Evolutionary conservation across 148 eudicot genomes (phyloP), one percentile per base, ranked within the genome.

Genomic region (Selenicereus undatus): DNA sequence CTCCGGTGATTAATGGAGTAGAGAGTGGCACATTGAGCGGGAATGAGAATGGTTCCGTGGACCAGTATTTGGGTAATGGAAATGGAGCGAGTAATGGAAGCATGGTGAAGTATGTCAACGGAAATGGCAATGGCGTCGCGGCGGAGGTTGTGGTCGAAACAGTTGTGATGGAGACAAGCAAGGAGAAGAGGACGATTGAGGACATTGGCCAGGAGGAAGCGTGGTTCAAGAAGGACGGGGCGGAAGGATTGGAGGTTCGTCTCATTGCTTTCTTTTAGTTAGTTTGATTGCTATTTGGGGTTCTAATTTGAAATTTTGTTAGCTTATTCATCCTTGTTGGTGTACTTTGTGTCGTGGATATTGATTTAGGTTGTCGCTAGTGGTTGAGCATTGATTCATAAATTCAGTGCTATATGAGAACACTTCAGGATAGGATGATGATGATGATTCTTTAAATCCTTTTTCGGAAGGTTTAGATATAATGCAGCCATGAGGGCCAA

Each of bases 181-280:
- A 50, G 85, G 76, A 60, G 82, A 93, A 91, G 89, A 89, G 86
- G 88, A 91, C 83, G 60, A 84, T 97, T 48, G 99, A 97, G 84
- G 95, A 97, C 54, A 97, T 97, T 88, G 99, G 99, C 12, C 98
- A 97, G 56, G 99, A 97, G 86, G 99, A 94, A 21, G 98, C 99
- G 16, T 97, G 99, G 99, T 97, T 97, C 82, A 97, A 92, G 89
- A 70, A 70, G 68, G 84, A 72, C 11, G 88, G 83, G 60, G 65
- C 78, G 48, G 91, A 81, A 54, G 84, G 86, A 76, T 82, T 90
- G 79, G 93, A 94, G 99, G 99, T 97, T 66, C 71, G 11, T 66
- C 14, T 66, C 71, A 66, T 66, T 27, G 29, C 35, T 66, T 32
- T 24, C 11, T 24, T 64, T 24, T 64, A 24, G n/a, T 27, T 66